Percentiles rank a stretch among this genome's conserved stretches.
phyloP scores from a whole-genome alignment of 1,284 basidiomycete genomes.

The Salmacisia buchloeana region DNA sequence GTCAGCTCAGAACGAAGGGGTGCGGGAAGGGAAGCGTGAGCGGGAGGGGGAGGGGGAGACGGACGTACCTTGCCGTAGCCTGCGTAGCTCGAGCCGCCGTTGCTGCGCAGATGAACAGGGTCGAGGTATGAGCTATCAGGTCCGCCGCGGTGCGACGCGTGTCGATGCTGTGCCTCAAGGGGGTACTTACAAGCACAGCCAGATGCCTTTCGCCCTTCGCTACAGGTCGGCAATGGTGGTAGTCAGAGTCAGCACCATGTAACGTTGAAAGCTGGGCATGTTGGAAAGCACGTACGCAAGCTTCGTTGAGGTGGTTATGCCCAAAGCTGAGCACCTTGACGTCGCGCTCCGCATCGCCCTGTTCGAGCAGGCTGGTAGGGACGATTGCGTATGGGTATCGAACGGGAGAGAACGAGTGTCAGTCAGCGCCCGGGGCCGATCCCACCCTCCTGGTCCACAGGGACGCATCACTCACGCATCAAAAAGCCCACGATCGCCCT shows the following conservation, averaged over 20 bases:
- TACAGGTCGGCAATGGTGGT: slow-evolving; percentile 28
- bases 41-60: neutral
- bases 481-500: slow-evolving; percentile 41
- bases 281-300: slow-evolving; percentile 66
- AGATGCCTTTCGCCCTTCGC: slow-evolving; percentile 27
- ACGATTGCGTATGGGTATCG: slow-evolving; percentile 6
- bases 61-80: slow-evolving; percentile 70
- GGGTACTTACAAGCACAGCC: slow-evolving; percentile 10
- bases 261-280: slow-evolving; percentile 89
- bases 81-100: slow-evolving; percentile 56
- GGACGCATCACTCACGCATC: slow-evolving; percentile 18
- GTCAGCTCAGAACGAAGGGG: slow-evolving; percentile 12
- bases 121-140: slow-evolving; percentile 8
- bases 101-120: slow-evolving; percentile 50
- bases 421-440: neutral
- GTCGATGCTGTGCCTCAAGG: neutral
- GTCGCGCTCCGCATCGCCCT: slow-evolving; percentile 15
- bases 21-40: slow-evolving; percentile 1
- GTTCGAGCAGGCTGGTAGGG: neutral
- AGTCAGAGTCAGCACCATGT: slow-evolving; percentile 65
- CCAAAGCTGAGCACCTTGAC: slow-evolving; percentile 38
- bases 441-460: neutral
- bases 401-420: neutral
- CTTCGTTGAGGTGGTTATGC: slow-evolving; percentile 57
- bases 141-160: neutral